Evolutionary conservation across 2,329 filamentous ascomycete species (phyloP), one percentile per base, ranked within the genome.

Genomic region (Xylaria sp.): DNA sequence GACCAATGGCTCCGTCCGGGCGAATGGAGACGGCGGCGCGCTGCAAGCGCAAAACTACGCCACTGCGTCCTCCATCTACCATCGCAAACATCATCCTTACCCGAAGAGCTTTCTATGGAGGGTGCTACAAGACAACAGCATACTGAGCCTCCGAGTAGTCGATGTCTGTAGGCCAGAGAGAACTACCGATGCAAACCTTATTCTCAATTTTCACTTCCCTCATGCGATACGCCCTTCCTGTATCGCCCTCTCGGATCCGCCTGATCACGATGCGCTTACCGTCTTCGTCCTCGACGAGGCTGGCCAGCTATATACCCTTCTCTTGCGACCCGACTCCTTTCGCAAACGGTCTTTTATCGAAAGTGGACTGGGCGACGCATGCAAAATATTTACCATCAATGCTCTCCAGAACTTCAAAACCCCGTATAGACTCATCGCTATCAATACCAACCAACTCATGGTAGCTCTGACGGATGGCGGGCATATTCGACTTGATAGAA

Each of bases 71-170:
- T 92, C 92, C 2, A 84, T 98, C 59, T 97, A 92, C 80, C 93
- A 96, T 77, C 88, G 95, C 58, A 86, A 86, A 75, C 86, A 90
- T 75, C 87, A 90, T 72, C 82, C 85, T 67, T 89, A 90, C 67
- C 95, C 95, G 40, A 89, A 91, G 73, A 92, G 87, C 77, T 96
- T 98, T 74, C 84, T 97, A 50, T 99, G 95, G 95, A 87, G 94
- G 70, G 84, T 98, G 40, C 79, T 97, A 64, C 90, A 96, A 72
- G 88, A 92, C 71, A 87, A 88, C 72, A 91, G 86, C 69, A 82
- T 92, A 65, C 83, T 99, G 70, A 94, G 95, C 78, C 83, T 99
- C 53, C 90, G 92, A 73, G 89, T 88, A 42, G 87, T 92, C 63
- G 95, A 99, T 77, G 79, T 97, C 68, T 90, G 87, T 74, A 93